Evolutionary conservation across 148 eudicot species (phyloP), one percentile per base, ranked within the genome.

Genomic region (Vaccinium macrocarpon): DNA sequence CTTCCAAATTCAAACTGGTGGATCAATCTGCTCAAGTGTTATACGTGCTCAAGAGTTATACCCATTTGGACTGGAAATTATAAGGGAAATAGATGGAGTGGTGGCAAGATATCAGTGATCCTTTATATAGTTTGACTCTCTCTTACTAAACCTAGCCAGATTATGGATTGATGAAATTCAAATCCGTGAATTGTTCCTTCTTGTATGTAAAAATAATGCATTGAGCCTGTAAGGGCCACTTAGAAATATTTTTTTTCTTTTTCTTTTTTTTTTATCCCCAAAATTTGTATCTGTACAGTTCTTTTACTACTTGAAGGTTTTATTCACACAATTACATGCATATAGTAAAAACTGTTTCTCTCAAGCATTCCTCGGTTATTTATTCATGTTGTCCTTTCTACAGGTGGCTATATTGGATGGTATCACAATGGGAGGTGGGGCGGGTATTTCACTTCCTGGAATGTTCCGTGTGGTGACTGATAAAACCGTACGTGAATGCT

Each of bases 341-440:
- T 14, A 68, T 8, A 68, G 1, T 68, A 29, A 14, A 23, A 68
- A 12, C 42, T 29, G 18, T 78, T 19, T 53, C 8, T 27, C 32
- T 52, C n/a, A 13, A 5, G 11, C 8, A 1, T 29, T 4, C 4
- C 23, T 32, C 4, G 3, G 11, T 79, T 16, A 8, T 79, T 10
- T 32, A 0, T 68, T 68, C 18, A 8, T 76, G 14, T 49, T 11
- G 68, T 82, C 14, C 11, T 80, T 51, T 86, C 19, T 88, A 46
- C 87, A 97, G 99, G 97, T 97, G 83, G 94, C 94, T 88, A 92
- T 97, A 49, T 80, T 97, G 90, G 95, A 97, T 88, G 99, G 99
- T 57, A 80, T 88, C 82, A 91, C 94, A 62, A 93, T 97, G 97
- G 99, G 99, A 82, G 90, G 89, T 80, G 99, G 97, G 73, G 96